These are phyloP conservation scores for Musa schizocarpa DNA, from an alignment of 176 grass and related monocot species.

Conservation along the genomic window DNA sequence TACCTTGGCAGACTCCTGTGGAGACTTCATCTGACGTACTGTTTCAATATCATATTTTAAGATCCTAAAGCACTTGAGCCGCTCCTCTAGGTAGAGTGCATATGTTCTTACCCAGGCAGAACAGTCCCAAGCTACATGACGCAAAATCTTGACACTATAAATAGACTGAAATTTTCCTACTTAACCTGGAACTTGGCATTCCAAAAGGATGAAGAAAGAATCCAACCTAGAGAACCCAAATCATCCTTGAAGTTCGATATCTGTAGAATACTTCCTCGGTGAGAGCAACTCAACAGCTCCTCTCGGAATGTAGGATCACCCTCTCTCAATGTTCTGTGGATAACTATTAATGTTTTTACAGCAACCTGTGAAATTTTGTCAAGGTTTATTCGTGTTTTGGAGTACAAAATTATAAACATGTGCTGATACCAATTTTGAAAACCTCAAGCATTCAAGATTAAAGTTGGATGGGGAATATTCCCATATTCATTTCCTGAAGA, in stretches of 20 bases:
- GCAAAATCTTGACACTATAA: neutral
- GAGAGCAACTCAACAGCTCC: conserved; percentile 66
- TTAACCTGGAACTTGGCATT: neutral
- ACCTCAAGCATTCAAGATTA: neutral
- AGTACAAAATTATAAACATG: neutral
- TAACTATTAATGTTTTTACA: conserved; percentile 84
- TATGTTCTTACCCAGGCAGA: conserved; percentile 44
- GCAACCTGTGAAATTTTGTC: conserved; percentile 45
- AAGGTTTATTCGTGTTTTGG: neutral
- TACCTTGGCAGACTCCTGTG: conserved; percentile 59
- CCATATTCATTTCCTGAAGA: no score
- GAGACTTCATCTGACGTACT: conserved; percentile 38
- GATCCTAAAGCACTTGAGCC: conserved; percentile 34
- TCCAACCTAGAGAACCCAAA: conserved; percentile 70
- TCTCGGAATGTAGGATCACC: conserved; percentile 80
- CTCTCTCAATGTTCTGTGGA: conserved; percentile 77
- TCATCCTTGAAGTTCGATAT: conserved; percentile 90
- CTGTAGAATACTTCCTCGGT: conserved; percentile 71
- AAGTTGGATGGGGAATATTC: neutral
- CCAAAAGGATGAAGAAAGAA: neutral
- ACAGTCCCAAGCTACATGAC: conserved; percentile 33
- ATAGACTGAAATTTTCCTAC: neutral
- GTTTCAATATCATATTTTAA: conserved; percentile 32
- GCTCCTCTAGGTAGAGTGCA: conserved; percentile 38
- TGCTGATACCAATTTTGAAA: neutral